Evolutionary conservation across 208 protist genomes (phyloP), one percentile per base, ranked within the genome.

Genomic region (Phytomonas francai): DNA sequence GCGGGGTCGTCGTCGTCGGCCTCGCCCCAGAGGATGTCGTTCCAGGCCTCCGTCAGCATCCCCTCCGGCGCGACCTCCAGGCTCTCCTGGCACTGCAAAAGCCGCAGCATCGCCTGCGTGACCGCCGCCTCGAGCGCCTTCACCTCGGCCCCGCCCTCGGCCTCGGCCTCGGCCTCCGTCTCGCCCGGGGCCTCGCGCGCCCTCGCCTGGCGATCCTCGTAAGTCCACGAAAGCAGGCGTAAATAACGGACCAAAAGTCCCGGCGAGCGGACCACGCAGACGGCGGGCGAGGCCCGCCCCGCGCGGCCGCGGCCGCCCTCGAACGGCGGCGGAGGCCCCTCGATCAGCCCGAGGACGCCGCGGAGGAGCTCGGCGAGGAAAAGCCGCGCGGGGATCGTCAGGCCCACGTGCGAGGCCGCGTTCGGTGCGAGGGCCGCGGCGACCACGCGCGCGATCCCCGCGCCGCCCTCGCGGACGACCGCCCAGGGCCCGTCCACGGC

Each of bases 31-130:
- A 62, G 19, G 67, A 70, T 30, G 32, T 90, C 84, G 70, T 91
- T 89, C 81, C 85, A 93, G 39, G 88, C 73, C 63, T 93, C 88
- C 1, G 80, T 68, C 42, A 93, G 76, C 33, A 77, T 32, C 25
- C 77, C 66, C 22, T 76, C 65, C 58, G 75, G 58, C 2, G 78
- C 67, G 12, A 86, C 63, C 58, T 79, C 45, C 36, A 76, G 63
- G 54, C 65, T 76, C 8, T 66, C 36, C 12, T 65, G 65, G 34
- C 72, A 61, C 36, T 83, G 63, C 8, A 86, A 31, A 28, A 54
- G 45, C 51, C 81, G 72, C 28, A 87, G 62, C 64, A 78, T 59
- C 27, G 63, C 63, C 30, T 79, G 61, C 29, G 84, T 73, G 6
- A n/a, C 28, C 51, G 59, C 49, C 42, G 64, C 65, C 9, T 51